phyloP scores from a whole-genome alignment of 129 eudicot species.

The Flaveria linearis region DNA sequence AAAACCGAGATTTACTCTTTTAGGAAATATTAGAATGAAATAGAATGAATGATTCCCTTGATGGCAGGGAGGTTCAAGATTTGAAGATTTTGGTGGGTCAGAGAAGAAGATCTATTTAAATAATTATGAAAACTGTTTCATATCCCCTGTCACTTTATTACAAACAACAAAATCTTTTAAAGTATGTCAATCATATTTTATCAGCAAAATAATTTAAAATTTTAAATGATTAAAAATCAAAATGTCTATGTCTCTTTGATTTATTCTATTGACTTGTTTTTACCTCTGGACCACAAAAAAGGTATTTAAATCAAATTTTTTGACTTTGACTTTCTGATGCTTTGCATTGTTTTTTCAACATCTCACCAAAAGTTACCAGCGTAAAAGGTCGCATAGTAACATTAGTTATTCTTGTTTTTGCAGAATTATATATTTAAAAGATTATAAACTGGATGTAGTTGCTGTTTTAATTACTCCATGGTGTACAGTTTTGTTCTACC shows the following conservation, averaged over 20 bases:
- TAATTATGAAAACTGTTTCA: slow-evolving; percentile 35
- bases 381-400: slow-evolving; percentile 11
- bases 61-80: slow-evolving; percentile 29
- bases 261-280: slow-evolving; percentile 15
- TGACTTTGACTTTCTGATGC: slow-evolving; percentile 27
- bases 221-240: not conserved
- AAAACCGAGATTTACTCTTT: too few relatives aligned
- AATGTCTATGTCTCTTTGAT: not conserved
- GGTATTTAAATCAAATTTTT: slow-evolving; percentile 10
- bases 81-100: slow-evolving; percentile 45
- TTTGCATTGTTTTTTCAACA: slow-evolving; percentile 6
- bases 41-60: slow-evolving; percentile 35
- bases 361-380: slow-evolving; percentile 17
- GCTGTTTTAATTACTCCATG: too few relatives aligned
- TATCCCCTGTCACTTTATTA: slow-evolving; percentile 27
- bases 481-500: too few relatives aligned
- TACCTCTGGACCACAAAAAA: slow-evolving; percentile 32
- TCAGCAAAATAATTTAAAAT: not conserved
- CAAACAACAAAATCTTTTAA: slow-evolving; percentile 34
- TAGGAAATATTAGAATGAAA: not conserved
- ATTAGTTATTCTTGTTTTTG: not conserved
- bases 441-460: too few relatives aligned
- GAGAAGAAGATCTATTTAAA: slow-evolving; percentile 30
- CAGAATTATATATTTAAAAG: not conserved
- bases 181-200: slow-evolving; percentile 6